Base-by-base conservation (phyloP, 2,329 filamentous ascomycete species). In the Emergomyces africanus region DNA sequence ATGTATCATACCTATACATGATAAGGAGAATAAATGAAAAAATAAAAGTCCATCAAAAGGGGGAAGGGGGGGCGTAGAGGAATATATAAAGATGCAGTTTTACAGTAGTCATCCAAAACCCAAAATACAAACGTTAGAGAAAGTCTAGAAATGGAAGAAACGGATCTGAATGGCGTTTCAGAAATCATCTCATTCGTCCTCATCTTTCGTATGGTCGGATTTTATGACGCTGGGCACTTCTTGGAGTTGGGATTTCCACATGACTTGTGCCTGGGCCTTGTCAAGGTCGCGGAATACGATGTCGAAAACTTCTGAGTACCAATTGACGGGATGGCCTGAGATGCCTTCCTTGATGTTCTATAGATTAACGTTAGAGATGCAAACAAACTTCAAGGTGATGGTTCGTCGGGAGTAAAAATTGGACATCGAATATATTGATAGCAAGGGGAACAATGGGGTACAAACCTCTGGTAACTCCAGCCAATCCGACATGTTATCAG, bases 331-430 rank as follows among this genome's bases (percentile, higher is more conserved):
- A 66, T 87, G 88, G 68, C 95, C 94, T 74, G 96, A 86, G 63
- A 99, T 89, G 65, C 90, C 91, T 69, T 95, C 83, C 77, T 97
- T 99, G 79, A 99, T 99, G 71, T 97, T 97, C 94, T 99, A 71
- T 8, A 37, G 9, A 15, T 20, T 39, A 53, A 37, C 10, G 50
- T 53, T 39, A 53, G 50, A 20, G 12, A 57, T 37, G 44, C 20
- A 44, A 33, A 49, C 55, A 44, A n/a, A 48, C 14, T 48, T 48
- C 44, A 15, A 20, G 3, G 12, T 28, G 10, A n/a, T 46, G 42
- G 20, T 20, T 46, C 20, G 44, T 14, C 10, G 25, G n/a, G 14
- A 50, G 46, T 35, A 59, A 62, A 5, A 3, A 33, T 50, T 50
- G 48, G 30, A 4, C 30, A 18, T n/a, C 30, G 15, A n/a, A 20